Base-by-base conservation (phyloP, 768 basidiomycete genomes). In the Russula lepida region DNA sequence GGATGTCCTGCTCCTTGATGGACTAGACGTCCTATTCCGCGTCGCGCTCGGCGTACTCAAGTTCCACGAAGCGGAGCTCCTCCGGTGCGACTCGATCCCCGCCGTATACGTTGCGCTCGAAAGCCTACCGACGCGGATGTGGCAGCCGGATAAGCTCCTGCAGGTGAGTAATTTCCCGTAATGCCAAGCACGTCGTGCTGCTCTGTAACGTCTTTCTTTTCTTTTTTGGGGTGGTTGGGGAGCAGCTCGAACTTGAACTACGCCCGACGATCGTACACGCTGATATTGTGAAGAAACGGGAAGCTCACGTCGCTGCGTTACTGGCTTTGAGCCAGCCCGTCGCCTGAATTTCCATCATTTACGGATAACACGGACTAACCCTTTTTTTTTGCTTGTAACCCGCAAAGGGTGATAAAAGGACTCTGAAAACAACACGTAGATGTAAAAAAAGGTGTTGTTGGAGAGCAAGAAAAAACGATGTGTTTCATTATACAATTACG, bases 1-100 rank as follows among this genome's bases (percentile, higher is more conserved):
- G 95, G 95, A 99, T 68, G 79, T 97, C 21, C 91, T 98, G 73
- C 83, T 98, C 59, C 85, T 95, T 2, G 93, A 97, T 68, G 95
- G 95, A 1, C 77, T 93, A 27, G 92, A 95, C 66, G 89, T 93
- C 6, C 79, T 95, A 19, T 94, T 94, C 74, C 85, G 95, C n/a
- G 73, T 95, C 49, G 92, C 94, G 0, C 77, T 98, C 44, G 88
- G 84, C 21, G 92, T 98, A 44, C 78, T 99, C 53, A 86, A 87
- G 59, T 81, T 78, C 60, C 91, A 90, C 71, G 92, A 95, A 71
- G 78, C 78, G 44, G 94, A 97, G 66, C 81, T 99, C 0, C 74
- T 95, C 25, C 80, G 80, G 0, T 92, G 91, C 70, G 84, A 90
- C 65, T 92, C 89, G 1, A 86, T 93, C 47, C 86, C 91, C 0